Percentiles rank a stretch among this genome's conserved stretches.
Evolutionary conservation across 208 protist genomes (phyloP).

Genomic region (Trypanosoma boissoni): DNA sequence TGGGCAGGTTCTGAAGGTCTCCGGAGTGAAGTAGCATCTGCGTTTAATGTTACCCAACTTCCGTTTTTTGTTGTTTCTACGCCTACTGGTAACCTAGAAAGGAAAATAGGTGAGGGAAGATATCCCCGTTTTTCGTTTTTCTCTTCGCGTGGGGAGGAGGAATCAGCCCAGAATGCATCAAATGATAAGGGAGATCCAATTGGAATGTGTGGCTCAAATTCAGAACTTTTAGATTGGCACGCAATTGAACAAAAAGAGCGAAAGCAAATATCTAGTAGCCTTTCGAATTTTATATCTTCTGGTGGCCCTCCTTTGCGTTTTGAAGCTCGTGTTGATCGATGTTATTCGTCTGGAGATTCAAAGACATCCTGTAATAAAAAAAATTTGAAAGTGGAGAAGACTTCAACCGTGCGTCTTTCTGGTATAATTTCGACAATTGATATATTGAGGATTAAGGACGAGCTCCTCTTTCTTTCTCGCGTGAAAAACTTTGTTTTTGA

Average conservation of each 20-base stretch:
- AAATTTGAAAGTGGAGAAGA: constrained; percentile 25
- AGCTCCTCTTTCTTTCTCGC: constrained; percentile 26
- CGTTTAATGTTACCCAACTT: constrained; percentile 48
- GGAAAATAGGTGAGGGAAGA: constrained; percentile 13
- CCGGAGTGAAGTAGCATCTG: constrained; percentile 58
- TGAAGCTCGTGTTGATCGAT: constrained; percentile 38
- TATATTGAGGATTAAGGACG: constrained; percentile 27
- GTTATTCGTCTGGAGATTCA: constrained; percentile 43
- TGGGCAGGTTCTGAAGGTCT: constrained; percentile 74
- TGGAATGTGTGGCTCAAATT: not conserved
- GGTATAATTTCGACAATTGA: constrained; percentile 40
- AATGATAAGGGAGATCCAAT: not conserved
- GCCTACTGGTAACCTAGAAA: constrained; percentile 24
- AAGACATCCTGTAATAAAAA: constrained; percentile 34
- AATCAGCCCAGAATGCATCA: not conserved
- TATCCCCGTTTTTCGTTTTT: constrained; percentile 22
- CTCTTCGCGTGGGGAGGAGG: constrained; percentile 8
- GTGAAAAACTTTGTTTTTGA: constrained; percentile 51
- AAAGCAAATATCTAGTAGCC: constrained; percentile 12
- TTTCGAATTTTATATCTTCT: constrained; percentile 32
- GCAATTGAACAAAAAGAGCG: constrained; percentile 23
- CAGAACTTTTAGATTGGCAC: constrained; percentile 32
- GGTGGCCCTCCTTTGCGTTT: constrained; percentile 59
- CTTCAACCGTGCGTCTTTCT: constrained; percentile 42
- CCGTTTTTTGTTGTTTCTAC: constrained; percentile 63